A percentile compares a stretch with the other conserved stretches of the same genome.
phyloP scores from a whole-genome alignment of 345 rosid species.

The Linum lewisii region DNA sequence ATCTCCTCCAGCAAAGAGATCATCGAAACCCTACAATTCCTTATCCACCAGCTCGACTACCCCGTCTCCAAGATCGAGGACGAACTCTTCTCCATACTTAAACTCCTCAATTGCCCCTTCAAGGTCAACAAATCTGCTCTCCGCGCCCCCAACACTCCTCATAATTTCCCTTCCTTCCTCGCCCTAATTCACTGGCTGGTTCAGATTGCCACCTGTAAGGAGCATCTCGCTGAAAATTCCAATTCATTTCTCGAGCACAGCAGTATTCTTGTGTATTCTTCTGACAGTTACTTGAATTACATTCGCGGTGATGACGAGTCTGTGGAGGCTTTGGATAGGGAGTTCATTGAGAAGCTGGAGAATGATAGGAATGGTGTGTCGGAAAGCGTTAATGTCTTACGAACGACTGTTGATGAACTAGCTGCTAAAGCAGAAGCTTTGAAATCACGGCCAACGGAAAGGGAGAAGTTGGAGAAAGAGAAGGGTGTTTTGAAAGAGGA shows the following conservation, averaged over 20 bases:
- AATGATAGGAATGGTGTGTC: constrained; percentile 33
- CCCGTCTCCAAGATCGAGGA: constrained; percentile 53
- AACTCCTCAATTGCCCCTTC: constrained; percentile 49
- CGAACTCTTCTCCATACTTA: constrained; percentile 46
- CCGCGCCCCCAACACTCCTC: constrained; percentile 77
- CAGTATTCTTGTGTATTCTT: constrained; percentile 31
- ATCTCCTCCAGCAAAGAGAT: constrained; percentile 54
- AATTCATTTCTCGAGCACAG: constrained; percentile 29
- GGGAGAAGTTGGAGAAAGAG: constrained; percentile 45
- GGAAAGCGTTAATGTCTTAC: constrained; percentile 28
- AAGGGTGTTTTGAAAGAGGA: constrained; percentile 59
- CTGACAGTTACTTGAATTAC: constrained; percentile 43
- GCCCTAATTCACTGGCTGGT: constrained; percentile 74
- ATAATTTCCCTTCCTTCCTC: constrained; percentile 77
- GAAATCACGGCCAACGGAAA: constrained; percentile 48
- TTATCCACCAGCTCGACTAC: constrained; percentile 43
- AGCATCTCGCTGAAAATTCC: constrained; percentile 25
- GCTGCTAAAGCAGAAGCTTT: constrained; percentile 38
- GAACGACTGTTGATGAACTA: constrained; percentile 26
- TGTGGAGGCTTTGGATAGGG: constrained; percentile 43
- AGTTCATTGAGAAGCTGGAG: constrained; percentile 50
- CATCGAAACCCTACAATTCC: constrained; percentile 41
- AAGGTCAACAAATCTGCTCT: constrained; percentile 68
- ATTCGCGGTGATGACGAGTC: constrained; percentile 56
- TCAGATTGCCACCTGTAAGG: constrained; percentile 38